Evolutionary conservation across 208 protist species (phyloP).

Genomic region (Angomonas deanei): DNA sequence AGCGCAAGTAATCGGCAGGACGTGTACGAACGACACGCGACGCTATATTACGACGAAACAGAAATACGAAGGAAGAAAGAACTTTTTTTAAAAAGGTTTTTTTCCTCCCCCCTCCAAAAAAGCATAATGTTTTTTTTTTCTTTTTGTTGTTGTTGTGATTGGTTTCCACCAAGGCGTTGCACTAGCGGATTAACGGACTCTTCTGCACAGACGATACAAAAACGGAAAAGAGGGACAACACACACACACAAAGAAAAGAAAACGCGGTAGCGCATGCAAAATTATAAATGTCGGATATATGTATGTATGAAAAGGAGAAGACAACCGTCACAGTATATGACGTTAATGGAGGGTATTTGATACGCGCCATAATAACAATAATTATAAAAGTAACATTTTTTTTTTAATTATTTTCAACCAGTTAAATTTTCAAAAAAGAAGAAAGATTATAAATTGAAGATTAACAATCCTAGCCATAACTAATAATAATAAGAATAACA

Average conservation of each 20-base stretch:
- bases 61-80: too few relatives aligned
- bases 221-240: too few relatives aligned
- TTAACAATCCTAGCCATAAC: neutral
- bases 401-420: conserved; percentile 8
- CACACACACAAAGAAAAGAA: neutral
- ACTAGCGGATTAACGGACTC: too few relatives aligned
- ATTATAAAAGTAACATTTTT: neutral
- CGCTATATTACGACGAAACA: too few relatives aligned
- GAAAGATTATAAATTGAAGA: conserved; percentile 1
- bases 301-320: neutral
- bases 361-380: neutral
- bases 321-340: too few relatives aligned
- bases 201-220: too few relatives aligned
- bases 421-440: conserved; percentile 11
- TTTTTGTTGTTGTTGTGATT: too few relatives aligned
- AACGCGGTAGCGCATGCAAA: neutral
- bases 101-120: too few relatives aligned
- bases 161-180: too few relatives aligned
- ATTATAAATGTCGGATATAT: too few relatives aligned
- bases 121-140: too few relatives aligned
- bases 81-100: neutral
- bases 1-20: conserved; percentile 10
- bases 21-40: neutral
- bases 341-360: too few relatives aligned
- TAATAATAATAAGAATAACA: neutral